A percentile compares a stretch with the other conserved stretches of the same genome.
Conservation (phyloP, 202 grass and related monocot species). For the Zoysia matrella region DNA sequence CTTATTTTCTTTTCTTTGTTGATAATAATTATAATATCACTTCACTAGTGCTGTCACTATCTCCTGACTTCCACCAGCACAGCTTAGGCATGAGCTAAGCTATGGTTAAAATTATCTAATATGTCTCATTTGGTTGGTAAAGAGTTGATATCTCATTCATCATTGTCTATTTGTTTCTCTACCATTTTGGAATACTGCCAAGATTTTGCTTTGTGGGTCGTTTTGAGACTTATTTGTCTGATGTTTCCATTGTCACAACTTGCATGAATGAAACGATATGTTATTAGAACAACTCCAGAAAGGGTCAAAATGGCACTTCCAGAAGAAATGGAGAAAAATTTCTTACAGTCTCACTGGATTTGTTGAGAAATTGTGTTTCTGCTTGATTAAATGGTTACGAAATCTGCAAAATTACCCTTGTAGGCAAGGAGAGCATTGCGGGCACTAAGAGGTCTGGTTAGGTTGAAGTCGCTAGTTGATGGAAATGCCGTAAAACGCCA, state of each 20-base stretch:
- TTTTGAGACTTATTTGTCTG: conserved; percentile 39
- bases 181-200: conserved; percentile 23
- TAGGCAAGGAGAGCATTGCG: conserved; percentile 86
- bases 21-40: not conserved
- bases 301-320: not conserved
- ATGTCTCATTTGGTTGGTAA: conserved; percentile 59
- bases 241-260: conserved; percentile 33
- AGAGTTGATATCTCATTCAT: conserved; percentile 46
- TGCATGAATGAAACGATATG: conserved; percentile 15
- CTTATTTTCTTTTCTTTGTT: conserved; percentile 22
- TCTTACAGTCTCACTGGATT: not conserved
- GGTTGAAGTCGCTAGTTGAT: conserved; percentile 77
- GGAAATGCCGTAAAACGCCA: conserved; percentile 81
- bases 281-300: conserved; percentile 15
- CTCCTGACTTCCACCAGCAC: conserved; percentile 23
- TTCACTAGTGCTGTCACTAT: conserved; percentile 6
- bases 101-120: conserved; percentile 20
- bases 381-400: conserved; percentile 5
- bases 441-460: conserved; percentile 75
- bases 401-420: conserved; percentile 25
- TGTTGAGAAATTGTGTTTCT: not conserved
- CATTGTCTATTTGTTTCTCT: conserved; percentile 31
- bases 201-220: conserved; percentile 40
- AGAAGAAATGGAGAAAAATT: conserved; percentile 10
- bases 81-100: conserved; percentile 23